These are phyloP conservation scores for Penicillium cinerascens DNA, from an alignment of 495 filamentous ascomycete species.

Conservation along the genomic window DNA sequence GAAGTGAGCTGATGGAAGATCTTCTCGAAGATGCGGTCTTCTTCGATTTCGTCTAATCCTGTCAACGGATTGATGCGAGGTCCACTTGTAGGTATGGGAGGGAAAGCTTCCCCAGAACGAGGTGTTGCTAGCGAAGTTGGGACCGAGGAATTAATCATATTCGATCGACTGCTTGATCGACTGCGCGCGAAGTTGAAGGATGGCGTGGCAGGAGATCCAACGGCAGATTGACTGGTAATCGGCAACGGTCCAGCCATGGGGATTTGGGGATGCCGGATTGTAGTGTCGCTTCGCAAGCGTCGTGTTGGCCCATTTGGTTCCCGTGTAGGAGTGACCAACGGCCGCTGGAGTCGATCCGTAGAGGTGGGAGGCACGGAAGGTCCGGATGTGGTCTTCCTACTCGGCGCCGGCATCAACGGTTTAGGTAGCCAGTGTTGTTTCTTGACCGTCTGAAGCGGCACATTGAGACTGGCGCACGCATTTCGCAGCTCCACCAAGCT, in stretches of 20 bases:
- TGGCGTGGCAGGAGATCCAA: conserved; percentile 36
- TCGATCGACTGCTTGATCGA: conserved; percentile 50
- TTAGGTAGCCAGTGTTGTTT: conserved; percentile 26
- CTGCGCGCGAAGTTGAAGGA: conserved; percentile 41
- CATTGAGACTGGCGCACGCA: conserved; percentile 43
- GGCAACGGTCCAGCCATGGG: conserved; percentile 24
- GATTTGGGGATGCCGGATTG: conserved; percentile 54
- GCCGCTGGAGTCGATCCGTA: conserved; percentile 38
- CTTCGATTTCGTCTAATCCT: conserved; percentile 61
- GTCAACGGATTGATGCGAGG: conserved; percentile 51
- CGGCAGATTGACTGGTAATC: conserved; percentile 25
- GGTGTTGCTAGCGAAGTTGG: conserved; percentile 59
- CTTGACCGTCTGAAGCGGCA: conserved; percentile 20
- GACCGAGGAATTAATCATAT: conserved; percentile 45
- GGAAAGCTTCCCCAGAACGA: conserved; percentile 75
- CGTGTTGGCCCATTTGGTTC: conserved; percentile 48
- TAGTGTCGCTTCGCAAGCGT: conserved; percentile 59
- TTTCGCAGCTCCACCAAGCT: conserved; percentile 73
- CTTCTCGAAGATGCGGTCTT: conserved; percentile 74
- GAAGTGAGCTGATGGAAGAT: conserved; percentile 70
- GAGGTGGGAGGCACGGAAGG: conserved; percentile 5
- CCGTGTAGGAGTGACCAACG: conserved; percentile 59
- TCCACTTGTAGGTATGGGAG: conserved; percentile 45
- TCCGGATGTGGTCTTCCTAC: conserved; percentile 1
- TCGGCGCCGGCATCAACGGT: conserved; percentile 22